Evolutionary conservation across 495 filamentous ascomycete species (phyloP).

Genomic region (Mycothermus thermophilus): DNA sequence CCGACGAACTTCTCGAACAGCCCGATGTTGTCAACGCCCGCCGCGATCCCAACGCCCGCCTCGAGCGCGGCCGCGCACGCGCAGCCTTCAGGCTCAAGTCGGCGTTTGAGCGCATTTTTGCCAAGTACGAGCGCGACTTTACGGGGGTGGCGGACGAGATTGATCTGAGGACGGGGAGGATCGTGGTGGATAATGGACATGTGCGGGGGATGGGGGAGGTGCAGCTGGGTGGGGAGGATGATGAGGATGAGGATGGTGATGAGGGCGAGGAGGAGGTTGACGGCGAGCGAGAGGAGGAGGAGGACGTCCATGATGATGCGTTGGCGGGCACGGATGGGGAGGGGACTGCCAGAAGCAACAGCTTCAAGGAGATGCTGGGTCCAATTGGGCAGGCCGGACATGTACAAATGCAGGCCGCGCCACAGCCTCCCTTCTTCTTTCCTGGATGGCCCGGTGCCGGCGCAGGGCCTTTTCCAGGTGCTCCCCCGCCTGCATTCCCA

Average conservation of each 20-base stretch:
- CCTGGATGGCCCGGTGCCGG: conserved; percentile 5
- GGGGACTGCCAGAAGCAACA: too few species aligned
- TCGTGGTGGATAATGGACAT: conserved; percentile 84
- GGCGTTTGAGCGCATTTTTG: conserved; percentile 73
- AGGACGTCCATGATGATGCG: too few species aligned
- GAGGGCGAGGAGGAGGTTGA: conserved; percentile 7
- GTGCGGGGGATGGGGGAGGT: conserved; percentile 36
- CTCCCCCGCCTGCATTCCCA: too few species aligned
- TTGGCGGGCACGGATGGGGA: too few species aligned
- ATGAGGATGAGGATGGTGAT: conserved; percentile 26
- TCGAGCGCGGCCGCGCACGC: conserved; percentile 43
- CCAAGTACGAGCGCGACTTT: conserved; percentile 76
- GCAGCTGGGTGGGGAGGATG: conserved; percentile 26
- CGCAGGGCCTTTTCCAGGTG: too few species aligned
- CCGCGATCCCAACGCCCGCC: conserved; percentile 36
- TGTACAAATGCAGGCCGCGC: too few species aligned
- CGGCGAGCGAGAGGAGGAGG: conserved; percentile 11
- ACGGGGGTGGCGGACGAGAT: conserved; percentile 46
- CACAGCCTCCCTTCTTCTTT: conserved; percentile 2
- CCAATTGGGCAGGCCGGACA: too few species aligned
- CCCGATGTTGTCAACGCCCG: conserved; percentile 29
- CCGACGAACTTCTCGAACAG: conserved; percentile 29
- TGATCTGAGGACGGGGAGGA: conserved; percentile 44
- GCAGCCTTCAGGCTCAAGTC: conserved; percentile 59
- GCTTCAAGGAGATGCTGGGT: too few species aligned